A percentile compares a stretch with the other conserved stretches of the same genome.
Conservation (phyloP, 306 rosid genomes). For the Citrullus colocynthis region DNA sequence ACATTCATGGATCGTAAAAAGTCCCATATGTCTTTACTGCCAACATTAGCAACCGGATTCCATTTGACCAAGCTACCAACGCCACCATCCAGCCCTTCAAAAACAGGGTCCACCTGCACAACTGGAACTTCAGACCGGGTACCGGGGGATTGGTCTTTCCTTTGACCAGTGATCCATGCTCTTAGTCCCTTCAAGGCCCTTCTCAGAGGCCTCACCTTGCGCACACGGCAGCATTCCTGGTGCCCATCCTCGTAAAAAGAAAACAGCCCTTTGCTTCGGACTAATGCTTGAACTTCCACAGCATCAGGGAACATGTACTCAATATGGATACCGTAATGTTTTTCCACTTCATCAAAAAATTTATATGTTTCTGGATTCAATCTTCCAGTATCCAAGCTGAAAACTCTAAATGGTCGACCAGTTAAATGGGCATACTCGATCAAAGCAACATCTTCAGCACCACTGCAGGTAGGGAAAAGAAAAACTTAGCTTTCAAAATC, state of each 20-base stretch:
- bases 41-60: conserved; percentile 84
- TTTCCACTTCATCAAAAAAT: conserved; percentile 68
- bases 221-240: conserved; percentile 95
- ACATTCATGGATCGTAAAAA: conserved; percentile 74
- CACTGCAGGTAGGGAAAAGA: conserved; percentile 38
- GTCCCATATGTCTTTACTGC: conserved; percentile 59
- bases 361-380: conserved; percentile 83
- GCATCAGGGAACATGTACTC: conserved; percentile 96
- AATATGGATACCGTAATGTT: conserved; percentile 74
- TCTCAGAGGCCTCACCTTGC: conserved; percentile 86
- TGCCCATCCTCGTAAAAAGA: conserved; percentile 98
- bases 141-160: conserved; percentile 91
- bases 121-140: conserved; percentile 75
- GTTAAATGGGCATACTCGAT: conserved; percentile 92
- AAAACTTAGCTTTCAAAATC: background rate
- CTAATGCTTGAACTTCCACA: conserved; percentile 91
- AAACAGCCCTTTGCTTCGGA: conserved; percentile 75
- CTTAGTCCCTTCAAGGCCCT: conserved; percentile 85
- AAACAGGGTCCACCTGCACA: conserved; percentile 83
- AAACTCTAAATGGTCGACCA: conserved; percentile 76
- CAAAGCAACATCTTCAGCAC: conserved; percentile 95
- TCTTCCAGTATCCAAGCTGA: conserved; percentile 92
- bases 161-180: conserved; percentile 95
- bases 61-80: conserved; percentile 83
- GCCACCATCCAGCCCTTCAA: conserved; percentile 88